Base-by-base conservation (phyloP, 2,329 filamentous ascomycete species). In the Fusarium proliferatum region DNA sequence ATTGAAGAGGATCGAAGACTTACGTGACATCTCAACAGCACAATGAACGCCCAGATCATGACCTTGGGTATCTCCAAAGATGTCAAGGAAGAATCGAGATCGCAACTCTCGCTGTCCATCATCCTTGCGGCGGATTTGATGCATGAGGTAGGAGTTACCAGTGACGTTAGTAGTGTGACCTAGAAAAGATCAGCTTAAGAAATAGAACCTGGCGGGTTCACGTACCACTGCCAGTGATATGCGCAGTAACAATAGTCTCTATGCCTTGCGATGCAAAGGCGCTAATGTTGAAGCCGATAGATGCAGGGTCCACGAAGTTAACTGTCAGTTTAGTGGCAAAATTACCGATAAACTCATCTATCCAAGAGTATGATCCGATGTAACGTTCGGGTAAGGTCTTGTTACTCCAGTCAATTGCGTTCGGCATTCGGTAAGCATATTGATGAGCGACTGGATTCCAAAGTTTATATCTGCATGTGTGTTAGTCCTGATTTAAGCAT, bases 181-280 rank as follows among this genome's bases (percentile, higher is more conserved):
- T 53, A 3, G 5, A 11, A 21, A 2, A 1, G 3, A 2, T 53
- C 4, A 53, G 33, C 12, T 9, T 10, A 6, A 16, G 4, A 15
- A 5, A 21, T 1, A 8, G 6, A 38, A 21, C 3, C 6, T 28
- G 8, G 5, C 6, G 6, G 21, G 0, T 3, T 16, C 17, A 28
- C n/a, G 4, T 4, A 53, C 51, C 34, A 19, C 6, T 28, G 12
- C 30, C 30, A 2, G 17, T 28, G 5, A 38, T 21, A 28, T 53
- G 51, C 9, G 33, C 51, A 5, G 13, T 36, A 8, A 53, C 34
- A 3, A 53, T 38, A 1, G 51, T 53, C 19, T 53, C 34, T 2
- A 53, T 28, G 13, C 17, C 51, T 23, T 53, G 34, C 0, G 34
- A 16, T 7, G 16, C 34, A 13, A 2, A 28, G 17, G 17, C 16